These are phyloP conservation scores for Saturnispora sanitii DNA, from an alignment of 805 yeast species.

Conservation along the genomic window DNA sequence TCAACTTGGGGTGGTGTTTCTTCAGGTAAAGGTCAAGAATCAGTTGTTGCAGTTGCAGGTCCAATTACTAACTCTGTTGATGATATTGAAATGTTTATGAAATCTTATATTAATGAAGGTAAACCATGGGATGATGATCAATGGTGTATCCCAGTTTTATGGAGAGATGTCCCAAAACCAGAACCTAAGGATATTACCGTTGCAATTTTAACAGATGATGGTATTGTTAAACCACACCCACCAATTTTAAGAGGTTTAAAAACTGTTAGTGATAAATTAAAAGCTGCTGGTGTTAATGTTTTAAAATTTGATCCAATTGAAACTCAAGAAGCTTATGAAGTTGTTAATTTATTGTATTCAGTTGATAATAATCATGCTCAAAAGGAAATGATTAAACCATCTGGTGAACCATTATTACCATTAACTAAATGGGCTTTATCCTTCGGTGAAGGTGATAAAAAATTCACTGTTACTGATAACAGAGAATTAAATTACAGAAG, in stretches of 20 bases:
- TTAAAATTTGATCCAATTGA: conserved; percentile 49
- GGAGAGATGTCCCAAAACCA: conserved; percentile 38
- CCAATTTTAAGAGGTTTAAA: conserved; percentile 51
- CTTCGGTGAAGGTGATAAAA: conserved; percentile 47
- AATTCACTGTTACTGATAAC: conserved; percentile 39
- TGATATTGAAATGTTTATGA: conserved; percentile 63
- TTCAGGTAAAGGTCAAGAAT: conserved; percentile 53
- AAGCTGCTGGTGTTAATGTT: conserved; percentile 48
- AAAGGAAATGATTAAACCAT: conserved; percentile 37
- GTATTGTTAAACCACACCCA: conserved; percentile 56
- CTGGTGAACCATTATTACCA: conserved; percentile 63
- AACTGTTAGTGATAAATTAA: conserved; percentile 42
- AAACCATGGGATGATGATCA: conserved; percentile 50
- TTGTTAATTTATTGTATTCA: conserved; percentile 46
- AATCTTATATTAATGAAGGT: conserved; percentile 48
- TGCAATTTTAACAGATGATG: conserved; percentile 57
- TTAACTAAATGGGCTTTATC: conserved; percentile 54
- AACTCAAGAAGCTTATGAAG: conserved; percentile 47
- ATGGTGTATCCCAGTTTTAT: conserved; percentile 38
- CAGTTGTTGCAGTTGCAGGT: conserved; percentile 57
- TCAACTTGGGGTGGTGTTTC: conserved; percentile 40
- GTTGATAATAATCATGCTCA: conserved; percentile 62
- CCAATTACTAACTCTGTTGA: conserved; percentile 58
- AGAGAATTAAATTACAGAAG: conserved; percentile 45
- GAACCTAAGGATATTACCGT: conserved; percentile 40